Percentiles rank a stretch among this genome's conserved stretches.
These are phyloP conservation scores for Candida sojae DNA, from an alignment of 1,139 yeast species.

Conservation along the genomic window DNA sequence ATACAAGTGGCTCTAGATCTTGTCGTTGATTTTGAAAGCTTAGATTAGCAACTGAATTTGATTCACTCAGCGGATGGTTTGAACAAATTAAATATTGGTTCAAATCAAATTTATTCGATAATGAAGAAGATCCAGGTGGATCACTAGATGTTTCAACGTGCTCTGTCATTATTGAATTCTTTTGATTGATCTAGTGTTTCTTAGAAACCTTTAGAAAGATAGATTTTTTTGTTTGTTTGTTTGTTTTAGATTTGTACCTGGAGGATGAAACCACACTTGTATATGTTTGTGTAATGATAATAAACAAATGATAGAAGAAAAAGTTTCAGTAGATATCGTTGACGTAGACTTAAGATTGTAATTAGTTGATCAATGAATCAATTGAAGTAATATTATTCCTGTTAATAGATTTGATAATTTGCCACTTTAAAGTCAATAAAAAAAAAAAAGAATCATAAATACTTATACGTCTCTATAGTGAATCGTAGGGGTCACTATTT, in stretches of 20 bases:
- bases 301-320: not conserved
- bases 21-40: not conserved
- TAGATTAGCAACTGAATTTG: not conserved
- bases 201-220: not conserved
- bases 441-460: too few species aligned
- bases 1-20: not conserved
- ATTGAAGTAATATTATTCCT: too few species aligned
- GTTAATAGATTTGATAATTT: not conserved
- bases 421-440: not conserved
- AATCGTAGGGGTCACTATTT: too few species aligned
- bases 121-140: slow-evolving; percentile 41
- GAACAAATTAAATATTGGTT: slow-evolving; percentile 51
- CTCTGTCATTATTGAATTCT: not conserved
- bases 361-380: too few species aligned
- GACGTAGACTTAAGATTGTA: too few species aligned
- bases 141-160: not conserved
- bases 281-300: not conserved
- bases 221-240: not conserved
- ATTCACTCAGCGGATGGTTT: slow-evolving; percentile 4
- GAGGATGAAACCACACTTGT: not conserved
- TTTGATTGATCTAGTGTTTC: not conserved
- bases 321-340: too few species aligned
- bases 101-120: slow-evolving; percentile 65
- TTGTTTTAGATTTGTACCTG: too few species aligned
- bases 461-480: too few species aligned